phyloP scores from a whole-genome alignment of 805 yeast genomes.

The Ogataea allantospora region DNA sequence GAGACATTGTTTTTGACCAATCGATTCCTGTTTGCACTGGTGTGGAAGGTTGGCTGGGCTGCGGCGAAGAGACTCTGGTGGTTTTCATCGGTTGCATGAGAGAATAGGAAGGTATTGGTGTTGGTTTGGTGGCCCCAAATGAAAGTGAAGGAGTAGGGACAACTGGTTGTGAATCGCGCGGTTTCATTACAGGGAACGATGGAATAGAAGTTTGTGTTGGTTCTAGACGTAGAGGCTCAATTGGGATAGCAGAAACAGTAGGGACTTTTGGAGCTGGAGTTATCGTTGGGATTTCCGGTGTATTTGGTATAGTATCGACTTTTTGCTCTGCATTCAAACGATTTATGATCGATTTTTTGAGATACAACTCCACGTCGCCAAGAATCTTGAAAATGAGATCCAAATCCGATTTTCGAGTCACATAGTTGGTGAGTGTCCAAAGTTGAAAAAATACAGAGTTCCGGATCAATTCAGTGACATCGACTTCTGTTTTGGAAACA shows the following conservation, averaged over 20 bases:
- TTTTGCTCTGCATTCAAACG: conserved; percentile 6
- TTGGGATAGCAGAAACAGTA: neutral
- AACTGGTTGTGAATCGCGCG: neutral
- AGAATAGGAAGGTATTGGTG: conserved; percentile 1
- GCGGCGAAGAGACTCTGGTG: conserved; percentile 12
- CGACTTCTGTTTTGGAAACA: conserved; percentile 25
- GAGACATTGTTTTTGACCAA: conserved; percentile 11
- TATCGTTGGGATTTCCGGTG: neutral
- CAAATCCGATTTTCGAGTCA: conserved; percentile 24
- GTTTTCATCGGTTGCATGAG: conserved; percentile 28
- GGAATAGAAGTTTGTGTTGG: no score
- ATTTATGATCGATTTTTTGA: conserved; percentile 19
- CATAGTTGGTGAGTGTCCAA: conserved; percentile 33
- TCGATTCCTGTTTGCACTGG: conserved; percentile 4
- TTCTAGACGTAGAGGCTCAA: neutral
- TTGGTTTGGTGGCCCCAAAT: conserved; percentile 7
- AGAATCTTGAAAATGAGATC: conserved; percentile 19
- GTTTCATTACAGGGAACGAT: no score
- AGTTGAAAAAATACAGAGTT: conserved; percentile 34
- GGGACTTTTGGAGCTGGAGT: neutral
- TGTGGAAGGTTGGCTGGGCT: conserved; percentile 7
- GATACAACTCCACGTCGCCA: conserved; percentile 19
- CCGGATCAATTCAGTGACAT: conserved; percentile 30
- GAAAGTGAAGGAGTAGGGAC: neutral
- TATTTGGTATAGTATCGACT: neutral